Evolutionary conservation across 208 protist species (phyloP).

Genomic region (Lotmaria passim): DNA sequence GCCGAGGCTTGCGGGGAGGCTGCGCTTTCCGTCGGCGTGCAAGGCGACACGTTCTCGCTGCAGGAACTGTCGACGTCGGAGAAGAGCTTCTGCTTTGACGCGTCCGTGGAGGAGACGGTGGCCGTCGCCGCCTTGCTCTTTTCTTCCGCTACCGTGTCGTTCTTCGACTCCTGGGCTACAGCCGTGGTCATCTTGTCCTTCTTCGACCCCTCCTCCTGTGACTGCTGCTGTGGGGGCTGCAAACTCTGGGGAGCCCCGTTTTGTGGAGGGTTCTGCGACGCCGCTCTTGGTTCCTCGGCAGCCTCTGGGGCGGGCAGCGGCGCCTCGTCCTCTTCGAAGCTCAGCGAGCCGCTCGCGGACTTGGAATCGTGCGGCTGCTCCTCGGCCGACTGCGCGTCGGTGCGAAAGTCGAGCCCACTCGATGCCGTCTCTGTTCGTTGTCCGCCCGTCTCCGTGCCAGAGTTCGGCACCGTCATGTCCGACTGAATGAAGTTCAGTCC

Average conservation of each 20-base stretch:
- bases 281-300: background rate
- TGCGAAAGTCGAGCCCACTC: conserved; percentile 12
- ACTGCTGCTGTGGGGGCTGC: background rate
- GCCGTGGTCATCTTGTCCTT: background rate
- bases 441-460: conserved; percentile 13
- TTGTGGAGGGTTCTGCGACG: no score
- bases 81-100: conserved; percentile 9
- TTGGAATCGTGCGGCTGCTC: background rate
- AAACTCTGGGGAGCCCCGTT: no score
- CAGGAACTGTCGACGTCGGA: conserved; percentile 15
- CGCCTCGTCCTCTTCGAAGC: conserved; percentile 6
- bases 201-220: background rate
- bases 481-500: background rate
- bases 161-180: background rate
- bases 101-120: background rate
- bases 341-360: background rate
- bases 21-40: background rate
- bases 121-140: background rate
- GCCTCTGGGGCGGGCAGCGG: no score
- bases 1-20: background rate
- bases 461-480: conserved; percentile 12
- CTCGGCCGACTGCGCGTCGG: conserved; percentile 19
- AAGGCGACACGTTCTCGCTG: conserved; percentile 14
- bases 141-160: background rate
- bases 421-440: conserved; percentile 16